Evolutionary conservation across 2,329 filamentous ascomycete species (phyloP).

Genomic region (Zarea fungicola): DNA sequence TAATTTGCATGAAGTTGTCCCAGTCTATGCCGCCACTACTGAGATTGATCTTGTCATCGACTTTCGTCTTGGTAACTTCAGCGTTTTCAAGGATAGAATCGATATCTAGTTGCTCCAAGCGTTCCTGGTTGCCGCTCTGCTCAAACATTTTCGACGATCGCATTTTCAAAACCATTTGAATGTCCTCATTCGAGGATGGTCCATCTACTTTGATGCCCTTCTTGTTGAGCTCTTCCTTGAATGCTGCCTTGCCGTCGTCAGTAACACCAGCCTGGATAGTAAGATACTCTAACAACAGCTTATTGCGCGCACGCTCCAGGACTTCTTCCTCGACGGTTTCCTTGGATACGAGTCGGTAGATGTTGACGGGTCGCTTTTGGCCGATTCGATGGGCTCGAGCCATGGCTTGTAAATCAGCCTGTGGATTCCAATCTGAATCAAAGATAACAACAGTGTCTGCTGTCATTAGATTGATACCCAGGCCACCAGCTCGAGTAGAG

Average conservation of each 20-base stretch:
- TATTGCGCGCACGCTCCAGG: conserved; percentile 91
- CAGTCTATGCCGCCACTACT: conserved; percentile 80
- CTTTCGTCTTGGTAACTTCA: conserved; percentile 93
- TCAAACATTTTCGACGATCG: conserved; percentile 99
- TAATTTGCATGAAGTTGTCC: conserved; percentile 96
- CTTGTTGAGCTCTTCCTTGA: conserved; percentile 70
- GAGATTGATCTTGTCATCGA: conserved; percentile 84
- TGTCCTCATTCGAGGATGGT: conserved; percentile 87
- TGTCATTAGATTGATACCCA: conserved; percentile 99
- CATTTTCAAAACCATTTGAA: conserved; percentile 93
- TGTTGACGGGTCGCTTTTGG: conserved; percentile 91
- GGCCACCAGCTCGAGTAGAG: conserved; percentile 88
- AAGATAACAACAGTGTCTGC: conserved; percentile 97
- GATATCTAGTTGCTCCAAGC: conserved; percentile 94
- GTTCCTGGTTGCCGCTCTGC: conserved; percentile 92
- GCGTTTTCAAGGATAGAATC: conserved; percentile 96
- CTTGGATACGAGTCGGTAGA: conserved; percentile 94
- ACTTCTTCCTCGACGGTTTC: conserved; percentile 98
- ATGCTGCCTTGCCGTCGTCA: conserved; percentile 83
- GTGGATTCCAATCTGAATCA: conserved; percentile 98
- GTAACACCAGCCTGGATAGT: conserved; percentile 97
- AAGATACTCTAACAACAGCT: conserved; percentile 93
- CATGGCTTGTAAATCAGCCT: conserved; percentile 97
- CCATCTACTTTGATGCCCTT: conserved; percentile 70
- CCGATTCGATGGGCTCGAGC: conserved; percentile 96